Evolutionary conservation across 148 eudicot genomes (phyloP), one percentile per base, ranked within the genome.

Genomic region (Bassia scoparia): DNA sequence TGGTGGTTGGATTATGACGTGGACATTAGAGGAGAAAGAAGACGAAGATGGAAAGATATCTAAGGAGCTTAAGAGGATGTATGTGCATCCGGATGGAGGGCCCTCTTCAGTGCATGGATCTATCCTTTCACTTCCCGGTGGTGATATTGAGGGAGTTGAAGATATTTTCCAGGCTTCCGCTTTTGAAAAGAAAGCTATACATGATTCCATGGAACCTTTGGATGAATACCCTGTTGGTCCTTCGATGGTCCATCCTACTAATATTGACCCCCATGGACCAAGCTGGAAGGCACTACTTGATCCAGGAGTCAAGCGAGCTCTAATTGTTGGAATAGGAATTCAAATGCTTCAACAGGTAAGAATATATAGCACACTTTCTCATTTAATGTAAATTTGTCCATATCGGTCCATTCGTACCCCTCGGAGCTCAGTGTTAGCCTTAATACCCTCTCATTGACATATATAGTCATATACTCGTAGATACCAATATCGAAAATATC

Each of bases 311-410:
- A 88, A 83, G 78, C 87, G 81, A 30, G 97, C 97, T 20, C 80
- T 92, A 70, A 27, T 88, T 58, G 92, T 92, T 80, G 97, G 97
- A 30, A 46, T 92, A 29, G 90, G 90, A 62, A 89, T 92, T 79
- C 97, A 92, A 68, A 53, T 92, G 55, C 92, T 89, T 72, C 95
- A 92, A 77, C 97, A 92, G 95, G 97, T 89, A 75, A 23, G 71
- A 76, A 64, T n/a, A n/a, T n/a, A n/a, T n/a, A n/a, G n/a, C n/a
- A n/a, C n/a, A n/a, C n/a, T n/a, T n/a, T n/a, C n/a, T n/a, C n/a
- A n/a, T n/a, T n/a, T n/a, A n/a, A n/a, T n/a, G n/a, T n/a, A n/a
- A n/a, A n/a, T n/a, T n/a, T n/a, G n/a, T n/a, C n/a, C n/a, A n/a
- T n/a, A n/a, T n/a, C n/a, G n/a, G n/a, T n/a, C n/a, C n/a, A n/a